These are phyloP conservation scores for Tylopilus rubrobrunneus DNA, from an alignment of 768 basidiomycete genomes.

Conservation along the genomic window DNA sequence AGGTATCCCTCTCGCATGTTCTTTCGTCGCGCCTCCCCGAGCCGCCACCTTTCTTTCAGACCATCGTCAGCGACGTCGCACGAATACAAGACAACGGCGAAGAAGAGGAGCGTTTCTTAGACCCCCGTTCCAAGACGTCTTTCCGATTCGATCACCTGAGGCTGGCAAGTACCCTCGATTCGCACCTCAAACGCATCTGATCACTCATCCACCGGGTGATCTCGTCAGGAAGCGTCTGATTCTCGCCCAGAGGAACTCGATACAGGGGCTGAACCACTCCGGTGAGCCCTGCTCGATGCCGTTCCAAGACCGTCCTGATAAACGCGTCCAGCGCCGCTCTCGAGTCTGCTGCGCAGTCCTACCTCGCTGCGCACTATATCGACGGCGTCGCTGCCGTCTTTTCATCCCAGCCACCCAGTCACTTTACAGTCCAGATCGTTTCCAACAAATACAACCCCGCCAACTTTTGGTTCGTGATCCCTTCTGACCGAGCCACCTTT, in stretches of 20 bases:
- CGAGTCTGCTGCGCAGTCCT: conserved; percentile 60
- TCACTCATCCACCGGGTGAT: too few species aligned
- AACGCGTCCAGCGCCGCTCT: conserved; percentile 54
- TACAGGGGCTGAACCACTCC: too few species aligned
- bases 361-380: too few species aligned
- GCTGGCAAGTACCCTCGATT: conserved; percentile 49
- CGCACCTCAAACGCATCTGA: background rate
- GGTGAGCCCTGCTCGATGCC: too few species aligned
- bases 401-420: conserved; percentile 49
- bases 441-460: too few species aligned
- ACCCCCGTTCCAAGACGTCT: conserved; percentile 73
- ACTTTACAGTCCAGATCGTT: too few species aligned
- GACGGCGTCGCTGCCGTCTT: conserved; percentile 78
- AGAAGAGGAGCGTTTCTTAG: conserved; percentile 60
- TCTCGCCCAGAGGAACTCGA: too few species aligned
- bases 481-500: too few species aligned
- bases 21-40: background rate
- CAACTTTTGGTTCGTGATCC: conserved; percentile 65
- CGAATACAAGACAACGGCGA: conserved; percentile 41
- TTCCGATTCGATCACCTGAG: conserved; percentile 85
- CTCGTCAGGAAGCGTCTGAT: too few species aligned
- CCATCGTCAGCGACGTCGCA: conserved; percentile 76
- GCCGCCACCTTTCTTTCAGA: conserved; percentile 46
- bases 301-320: background rate
- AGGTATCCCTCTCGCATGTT: too few species aligned